A percentile compares a stretch with the other conserved stretches of the same genome.
Evolutionary conservation across 441 rosid genomes (phyloP).

Genomic region (Gossypium davidsonii): DNA sequence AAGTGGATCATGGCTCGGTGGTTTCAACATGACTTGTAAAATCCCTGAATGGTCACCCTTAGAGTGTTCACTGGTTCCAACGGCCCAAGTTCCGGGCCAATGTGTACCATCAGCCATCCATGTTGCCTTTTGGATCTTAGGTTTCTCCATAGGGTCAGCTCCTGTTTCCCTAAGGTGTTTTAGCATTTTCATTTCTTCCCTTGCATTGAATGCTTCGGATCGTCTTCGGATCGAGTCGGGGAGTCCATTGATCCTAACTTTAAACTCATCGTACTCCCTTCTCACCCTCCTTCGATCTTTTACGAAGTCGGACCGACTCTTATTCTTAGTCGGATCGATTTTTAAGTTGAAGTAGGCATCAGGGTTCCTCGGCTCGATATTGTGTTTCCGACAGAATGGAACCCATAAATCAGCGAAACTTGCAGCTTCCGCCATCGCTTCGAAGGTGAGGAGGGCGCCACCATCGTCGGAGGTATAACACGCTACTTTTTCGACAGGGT

Average conservation of each 20-base stretch:
- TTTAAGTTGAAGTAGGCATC: slow-evolving; percentile 68
- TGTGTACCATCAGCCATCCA: slow-evolving; percentile 99
- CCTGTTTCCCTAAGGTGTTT: slow-evolving; percentile 71
- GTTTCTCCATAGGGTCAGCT: slow-evolving; percentile 53
- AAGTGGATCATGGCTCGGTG: slow-evolving; percentile 71
- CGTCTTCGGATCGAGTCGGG: slow-evolving; percentile 79
- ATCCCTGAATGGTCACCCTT: slow-evolving; percentile 89
- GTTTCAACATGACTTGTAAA: slow-evolving; percentile 85
- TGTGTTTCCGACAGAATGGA: slow-evolving; percentile 82
- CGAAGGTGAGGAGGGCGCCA: slow-evolving; percentile 82
- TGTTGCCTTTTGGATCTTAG: slow-evolving; percentile 69
- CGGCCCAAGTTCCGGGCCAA: slow-evolving; percentile 86
- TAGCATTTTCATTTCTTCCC: slow-evolving; percentile 83
- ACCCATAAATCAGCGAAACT: slow-evolving; percentile 90
- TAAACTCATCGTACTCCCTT: slow-evolving; percentile 86
- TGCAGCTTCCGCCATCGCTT: slow-evolving; percentile 96
- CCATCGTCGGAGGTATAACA: slow-evolving; percentile 88
- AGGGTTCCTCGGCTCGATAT: slow-evolving; percentile 83
- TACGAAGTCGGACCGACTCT: slow-evolving; percentile 70
- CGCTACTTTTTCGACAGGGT: slow-evolving; percentile 73
- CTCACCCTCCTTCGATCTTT: slow-evolving; percentile 74
- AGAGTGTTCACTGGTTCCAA: slow-evolving; percentile 53
- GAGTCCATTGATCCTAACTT: slow-evolving; percentile 76
- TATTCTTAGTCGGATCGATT: slow-evolving; percentile 81
- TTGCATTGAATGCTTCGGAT: slow-evolving; percentile 81